Percentiles rank a stretch among this genome's conserved stretches.
Conservation (phyloP, 345 rosid species). For the Brassica rapa region DNA sequence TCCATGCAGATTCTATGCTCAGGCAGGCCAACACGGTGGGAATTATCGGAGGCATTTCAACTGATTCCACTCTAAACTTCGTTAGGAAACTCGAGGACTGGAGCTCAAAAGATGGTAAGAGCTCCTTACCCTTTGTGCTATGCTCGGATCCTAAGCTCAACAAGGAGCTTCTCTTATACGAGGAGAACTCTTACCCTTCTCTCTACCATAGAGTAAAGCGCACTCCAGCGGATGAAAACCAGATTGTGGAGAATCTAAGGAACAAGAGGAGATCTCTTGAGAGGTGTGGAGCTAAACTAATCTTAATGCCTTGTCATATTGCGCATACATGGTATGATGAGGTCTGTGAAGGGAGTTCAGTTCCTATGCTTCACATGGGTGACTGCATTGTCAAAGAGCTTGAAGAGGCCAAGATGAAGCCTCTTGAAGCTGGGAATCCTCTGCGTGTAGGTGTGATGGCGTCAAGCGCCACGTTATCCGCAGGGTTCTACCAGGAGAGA, state of each 20-base stretch:
- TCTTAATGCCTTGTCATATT: conserved; percentile 67
- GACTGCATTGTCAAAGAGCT: conserved; percentile 69
- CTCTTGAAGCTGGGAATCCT: conserved; percentile 60
- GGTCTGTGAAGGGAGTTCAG: conserved; percentile 52
- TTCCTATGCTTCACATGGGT: conserved; percentile 61
- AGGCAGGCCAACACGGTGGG: conserved; percentile 64
- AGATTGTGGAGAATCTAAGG: conserved; percentile 50
- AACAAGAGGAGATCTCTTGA: conserved; percentile 59
- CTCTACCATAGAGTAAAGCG: conserved; percentile 39
- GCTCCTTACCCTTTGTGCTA: conserved; percentile 60
- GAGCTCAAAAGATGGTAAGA: conserved; percentile 53
- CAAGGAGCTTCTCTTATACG: conserved; percentile 53
- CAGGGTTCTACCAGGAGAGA: conserved; percentile 59
- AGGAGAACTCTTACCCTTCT: conserved; percentile 50
- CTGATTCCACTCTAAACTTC: conserved; percentile 55
- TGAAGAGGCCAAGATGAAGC: conserved; percentile 57
- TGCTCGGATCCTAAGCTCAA: conserved; percentile 70
- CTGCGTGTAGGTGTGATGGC: conserved; percentile 68
- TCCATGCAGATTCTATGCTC: conserved; percentile 46
- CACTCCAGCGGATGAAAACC: conserved; percentile 38
- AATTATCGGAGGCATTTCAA: conserved; percentile 69
- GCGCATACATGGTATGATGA: conserved; percentile 61
- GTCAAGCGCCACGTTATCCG: conserved; percentile 42
- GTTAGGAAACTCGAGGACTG: conserved; percentile 54
- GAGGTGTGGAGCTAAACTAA: conserved; percentile 61